Conservation (phyloP, 2,329 filamentous ascomycete species). For the Zymoseptoria crescenta region DNA sequence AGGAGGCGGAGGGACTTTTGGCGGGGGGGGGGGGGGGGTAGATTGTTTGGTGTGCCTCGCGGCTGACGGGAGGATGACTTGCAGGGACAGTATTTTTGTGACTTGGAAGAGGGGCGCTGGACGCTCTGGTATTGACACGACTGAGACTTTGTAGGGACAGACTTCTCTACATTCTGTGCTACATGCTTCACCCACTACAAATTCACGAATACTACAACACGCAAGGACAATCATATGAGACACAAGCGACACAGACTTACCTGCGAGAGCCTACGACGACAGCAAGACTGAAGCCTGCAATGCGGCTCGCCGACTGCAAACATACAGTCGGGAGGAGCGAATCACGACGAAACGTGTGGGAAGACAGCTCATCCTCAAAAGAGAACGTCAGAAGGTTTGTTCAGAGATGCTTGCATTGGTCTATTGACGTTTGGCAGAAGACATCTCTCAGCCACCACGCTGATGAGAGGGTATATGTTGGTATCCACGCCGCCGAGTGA, state of each 20-base stretch:
- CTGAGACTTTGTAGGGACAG: too few relatives aligned
- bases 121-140: too few relatives aligned
- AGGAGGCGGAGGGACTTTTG: not conserved
- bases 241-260: not conserved
- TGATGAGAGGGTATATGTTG: slow-evolving; percentile 29
- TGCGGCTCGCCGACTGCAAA: not conserved
- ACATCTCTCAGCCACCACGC: slow-evolving; percentile 49
- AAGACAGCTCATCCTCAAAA: slow-evolving; percentile 24
- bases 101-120: too few relatives aligned
- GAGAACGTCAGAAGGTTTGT: slow-evolving; percentile 39
- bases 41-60: not conserved
- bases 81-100: not conserved
- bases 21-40: not conserved
- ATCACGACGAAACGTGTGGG: slow-evolving; percentile 1
- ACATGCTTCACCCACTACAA: too few relatives aligned
- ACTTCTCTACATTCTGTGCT: too few relatives aligned
- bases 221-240: not conserved
- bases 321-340: not conserved
- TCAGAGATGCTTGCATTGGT: slow-evolving; percentile 44
- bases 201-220: not conserved
- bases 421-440: slow-evolving; percentile 32
- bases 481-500: slow-evolving; percentile 9
- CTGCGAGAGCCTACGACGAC: not conserved
- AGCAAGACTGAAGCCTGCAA: not conserved
- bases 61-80: not conserved